Conservation (phyloP, 2,329 filamentous ascomycete species). For the Xylaria sp. region DNA sequence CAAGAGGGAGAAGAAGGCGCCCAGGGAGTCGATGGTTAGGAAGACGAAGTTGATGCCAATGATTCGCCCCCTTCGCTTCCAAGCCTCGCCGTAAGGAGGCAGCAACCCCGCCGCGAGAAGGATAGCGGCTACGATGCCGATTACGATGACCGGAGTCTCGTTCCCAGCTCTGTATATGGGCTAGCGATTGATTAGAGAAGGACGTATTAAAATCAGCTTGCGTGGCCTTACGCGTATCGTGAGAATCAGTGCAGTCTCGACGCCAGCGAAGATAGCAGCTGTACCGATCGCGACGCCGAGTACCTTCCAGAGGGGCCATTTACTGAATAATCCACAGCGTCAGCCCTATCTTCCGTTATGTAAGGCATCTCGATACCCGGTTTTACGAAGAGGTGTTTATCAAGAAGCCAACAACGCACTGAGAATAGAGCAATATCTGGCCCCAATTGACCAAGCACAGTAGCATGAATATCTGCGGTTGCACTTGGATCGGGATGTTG, state of each 20-base stretch:
- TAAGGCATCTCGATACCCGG: neutral
- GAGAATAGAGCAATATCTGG: slow-evolving; percentile 53
- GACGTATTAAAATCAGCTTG: neutral
- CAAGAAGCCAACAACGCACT: slow-evolving; percentile 45
- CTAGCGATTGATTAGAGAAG: slow-evolving; percentile 47
- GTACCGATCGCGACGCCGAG: slow-evolving; percentile 54
- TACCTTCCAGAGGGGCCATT: slow-evolving; percentile 61
- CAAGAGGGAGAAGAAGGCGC: slow-evolving; percentile 73
- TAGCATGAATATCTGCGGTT: slow-evolving; percentile 56
- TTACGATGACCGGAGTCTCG: slow-evolving; percentile 63
- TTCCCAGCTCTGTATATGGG: slow-evolving; percentile 66
- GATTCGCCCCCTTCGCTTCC: slow-evolving; percentile 69
- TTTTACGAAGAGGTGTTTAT: neutral
- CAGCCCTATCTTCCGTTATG: neutral
- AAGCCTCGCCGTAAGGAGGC: slow-evolving; percentile 71
- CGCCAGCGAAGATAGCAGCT: slow-evolving; percentile 60
- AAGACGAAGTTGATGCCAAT: slow-evolving; percentile 71
- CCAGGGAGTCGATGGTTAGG: slow-evolving; percentile 67
- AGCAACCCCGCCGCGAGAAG: slow-evolving; percentile 67
- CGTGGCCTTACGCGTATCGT: slow-evolving; percentile 60
- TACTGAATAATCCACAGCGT: slow-evolving; percentile 50
- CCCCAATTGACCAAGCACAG: slow-evolving; percentile 55
- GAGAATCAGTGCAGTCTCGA: slow-evolving; percentile 67
- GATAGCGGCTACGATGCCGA: slow-evolving; percentile 68
- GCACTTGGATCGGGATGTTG: slow-evolving; percentile 58